Conservation (phyloP, 108 stramenopile species). For the Cyclotella kingstonii region DNA sequence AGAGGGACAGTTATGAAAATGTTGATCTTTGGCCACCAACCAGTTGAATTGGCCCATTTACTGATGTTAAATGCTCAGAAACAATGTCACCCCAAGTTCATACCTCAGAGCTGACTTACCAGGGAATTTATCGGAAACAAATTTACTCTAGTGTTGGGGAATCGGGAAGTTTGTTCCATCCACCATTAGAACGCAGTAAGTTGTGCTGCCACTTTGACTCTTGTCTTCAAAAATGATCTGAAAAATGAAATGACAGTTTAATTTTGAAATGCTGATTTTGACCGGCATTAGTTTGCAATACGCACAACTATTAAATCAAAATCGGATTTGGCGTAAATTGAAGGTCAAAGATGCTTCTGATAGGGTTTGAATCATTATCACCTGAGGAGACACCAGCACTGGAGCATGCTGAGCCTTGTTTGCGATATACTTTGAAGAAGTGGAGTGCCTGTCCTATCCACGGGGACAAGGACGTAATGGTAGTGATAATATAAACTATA, state of each 20-base stretch:
- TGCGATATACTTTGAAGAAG: too few relatives aligned
- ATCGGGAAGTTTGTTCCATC: conserved; percentile 8
- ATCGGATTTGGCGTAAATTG: not conserved
- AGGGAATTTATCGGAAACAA: conserved; percentile 25
- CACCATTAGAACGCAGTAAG: conserved; percentile 11
- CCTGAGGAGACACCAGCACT: not conserved
- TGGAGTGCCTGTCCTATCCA: too few relatives aligned
- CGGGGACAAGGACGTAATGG: too few relatives aligned
- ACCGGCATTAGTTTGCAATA: too few relatives aligned
- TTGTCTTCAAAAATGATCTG: conserved; percentile 11
- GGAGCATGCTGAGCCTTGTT: not conserved
- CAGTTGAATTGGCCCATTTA: conserved; percentile 32
- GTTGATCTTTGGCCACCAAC: conserved; percentile 16
- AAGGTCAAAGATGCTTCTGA: conserved; percentile 10
- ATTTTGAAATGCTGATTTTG: not conserved
- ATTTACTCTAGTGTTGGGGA: not conserved
- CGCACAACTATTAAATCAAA: conserved; percentile 6
- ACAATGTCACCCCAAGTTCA: conserved; percentile 35
- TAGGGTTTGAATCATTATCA: conserved; percentile 2
- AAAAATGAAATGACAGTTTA: too few relatives aligned
- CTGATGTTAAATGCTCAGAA: conserved; percentile 24
- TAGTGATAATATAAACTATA: too few relatives aligned
- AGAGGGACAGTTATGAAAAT: conserved; percentile 15
- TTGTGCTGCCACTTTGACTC: not conserved
- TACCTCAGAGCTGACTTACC: conserved; percentile 31